These are phyloP conservation scores for Ascochyta rabiei DNA, from an alignment of 2,329 filamentous ascomycete genomes.

Conservation along the genomic window DNA sequence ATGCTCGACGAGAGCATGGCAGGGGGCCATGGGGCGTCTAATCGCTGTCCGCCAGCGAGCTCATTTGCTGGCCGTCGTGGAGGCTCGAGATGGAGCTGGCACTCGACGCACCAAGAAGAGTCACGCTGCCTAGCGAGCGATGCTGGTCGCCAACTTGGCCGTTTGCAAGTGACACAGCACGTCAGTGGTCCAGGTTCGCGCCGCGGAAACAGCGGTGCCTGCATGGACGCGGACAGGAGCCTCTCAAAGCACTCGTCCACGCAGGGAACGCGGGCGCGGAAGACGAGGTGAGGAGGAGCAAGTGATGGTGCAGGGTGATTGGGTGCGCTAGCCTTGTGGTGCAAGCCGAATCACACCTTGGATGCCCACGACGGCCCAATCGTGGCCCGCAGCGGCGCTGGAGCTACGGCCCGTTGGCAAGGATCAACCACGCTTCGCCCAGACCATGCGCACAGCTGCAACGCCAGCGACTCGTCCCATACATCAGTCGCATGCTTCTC, in stretches of 20 bases:
- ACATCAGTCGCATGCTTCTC: slow-evolving; percentile 12
- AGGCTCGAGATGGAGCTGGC: slow-evolving; percentile 35
- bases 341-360: slow-evolving; percentile 21
- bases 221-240: slow-evolving; percentile 37
- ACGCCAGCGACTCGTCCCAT: slow-evolving; percentile 15
- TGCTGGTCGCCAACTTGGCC: slow-evolving; percentile 41
- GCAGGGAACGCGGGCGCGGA: slow-evolving; percentile 32
- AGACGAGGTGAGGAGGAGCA: slow-evolving; percentile 27
- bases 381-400: slow-evolving; percentile 10
- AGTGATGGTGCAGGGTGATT: slow-evolving; percentile 21
- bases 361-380: slow-evolving; percentile 10
- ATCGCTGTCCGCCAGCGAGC: slow-evolving; percentile 35
- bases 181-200: slow-evolving; percentile 43
- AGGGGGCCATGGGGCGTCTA: slow-evolving; percentile 42
- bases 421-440: slow-evolving; percentile 23
- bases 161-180: slow-evolving; percentile 32
- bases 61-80: slow-evolving; percentile 37
- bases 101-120: slow-evolving; percentile 37
- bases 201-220: slow-evolving; percentile 42
- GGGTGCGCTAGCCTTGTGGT: slow-evolving; percentile 17
- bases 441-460: slow-evolving; percentile 15
- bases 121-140: slow-evolving; percentile 26
- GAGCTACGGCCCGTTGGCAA: slow-evolving; percentile 35
- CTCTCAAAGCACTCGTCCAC: slow-evolving; percentile 31
- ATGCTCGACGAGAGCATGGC: slow-evolving; percentile 34